phyloP scores from a whole-genome alignment of 768 basidiomycete species.

The Psilocybe tampanensis region DNA sequence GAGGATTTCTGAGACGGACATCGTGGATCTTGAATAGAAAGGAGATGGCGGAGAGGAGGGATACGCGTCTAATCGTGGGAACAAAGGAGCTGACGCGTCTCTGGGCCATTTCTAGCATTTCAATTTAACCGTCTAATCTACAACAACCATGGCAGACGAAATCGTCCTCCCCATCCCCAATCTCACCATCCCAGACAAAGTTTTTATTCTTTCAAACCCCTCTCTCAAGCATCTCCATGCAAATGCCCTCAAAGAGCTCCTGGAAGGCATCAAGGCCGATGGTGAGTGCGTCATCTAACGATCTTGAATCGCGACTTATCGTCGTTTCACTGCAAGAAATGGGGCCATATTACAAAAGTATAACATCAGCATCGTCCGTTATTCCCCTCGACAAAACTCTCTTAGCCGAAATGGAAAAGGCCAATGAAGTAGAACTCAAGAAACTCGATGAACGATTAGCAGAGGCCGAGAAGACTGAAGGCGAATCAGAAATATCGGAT shows the following conservation, averaged over 20 bases:
- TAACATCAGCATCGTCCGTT: conserved; percentile 49
- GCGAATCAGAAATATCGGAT: conserved; percentile 92
- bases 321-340: conserved; percentile 59
- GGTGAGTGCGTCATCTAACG: conserved; percentile 47
- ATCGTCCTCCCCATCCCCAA: conserved; percentile 86
- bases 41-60: conserved; percentile 12
- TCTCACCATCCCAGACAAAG: conserved; percentile 75
- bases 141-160: conserved; percentile 74
- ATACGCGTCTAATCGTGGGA: conserved; percentile 39
- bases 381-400: conserved; percentile 54
- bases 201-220: conserved; percentile 71
- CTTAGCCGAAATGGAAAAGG: conserved; percentile 60
- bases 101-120: conserved; percentile 8
- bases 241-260: conserved; percentile 61
- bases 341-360: conserved; percentile 77
- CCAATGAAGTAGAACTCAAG: conserved; percentile 73
- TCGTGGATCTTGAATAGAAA: conserved; percentile 11
- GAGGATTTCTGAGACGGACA: conserved; percentile 46
- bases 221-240: conserved; percentile 66
- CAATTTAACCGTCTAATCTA: conserved; percentile 13
- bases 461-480: conserved; percentile 89
- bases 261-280: conserved; percentile 79
- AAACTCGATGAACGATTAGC: conserved; percentile 76
- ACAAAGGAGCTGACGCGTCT: conserved; percentile 37
- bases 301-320: background rate